These are phyloP conservation scores for Madurella mycetomatis DNA, from an alignment of 2,329 filamentous ascomycete species.

Conservation along the genomic window DNA sequence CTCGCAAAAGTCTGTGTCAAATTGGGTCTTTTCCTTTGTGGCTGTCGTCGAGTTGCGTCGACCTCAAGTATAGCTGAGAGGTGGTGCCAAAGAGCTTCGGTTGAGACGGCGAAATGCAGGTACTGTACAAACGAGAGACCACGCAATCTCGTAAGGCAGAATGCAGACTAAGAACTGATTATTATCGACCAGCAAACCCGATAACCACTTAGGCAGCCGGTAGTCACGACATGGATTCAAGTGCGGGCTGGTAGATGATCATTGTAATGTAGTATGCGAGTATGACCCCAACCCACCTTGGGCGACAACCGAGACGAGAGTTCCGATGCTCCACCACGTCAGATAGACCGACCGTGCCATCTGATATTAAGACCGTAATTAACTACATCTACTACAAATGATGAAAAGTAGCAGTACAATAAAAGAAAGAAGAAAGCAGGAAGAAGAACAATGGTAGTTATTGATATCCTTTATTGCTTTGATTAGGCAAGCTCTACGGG, in stretches of 20 bases:
- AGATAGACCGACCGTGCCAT: no score
- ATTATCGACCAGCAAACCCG: not conserved
- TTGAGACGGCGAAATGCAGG: constrained; percentile 3
- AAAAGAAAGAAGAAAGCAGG: no score
- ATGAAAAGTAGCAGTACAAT: no score
- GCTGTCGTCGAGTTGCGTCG: not conserved
- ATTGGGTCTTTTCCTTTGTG: not conserved
- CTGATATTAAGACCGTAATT: no score
- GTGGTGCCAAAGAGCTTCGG: not conserved
- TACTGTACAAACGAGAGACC: not conserved
- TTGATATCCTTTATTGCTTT: no score
- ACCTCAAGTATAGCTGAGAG: not conserved
- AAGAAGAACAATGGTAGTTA: no score
- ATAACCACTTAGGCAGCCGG: not conserved
- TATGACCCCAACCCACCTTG: constrained; percentile 8
- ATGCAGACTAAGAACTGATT: not conserved
- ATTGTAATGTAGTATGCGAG: not conserved
- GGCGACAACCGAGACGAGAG: constrained; percentile 1
- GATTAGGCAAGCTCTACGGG: no score
- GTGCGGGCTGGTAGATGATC: not conserved
- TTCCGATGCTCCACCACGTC: constrained; percentile 9
- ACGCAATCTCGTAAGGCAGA: not conserved
- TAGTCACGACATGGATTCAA: constrained; percentile 1
- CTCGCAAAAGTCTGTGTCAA: not conserved
- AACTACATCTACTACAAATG: no score